Conservation (phyloP, 352 stramenopile species). For the Globisporangium recalcitrans region DNA sequence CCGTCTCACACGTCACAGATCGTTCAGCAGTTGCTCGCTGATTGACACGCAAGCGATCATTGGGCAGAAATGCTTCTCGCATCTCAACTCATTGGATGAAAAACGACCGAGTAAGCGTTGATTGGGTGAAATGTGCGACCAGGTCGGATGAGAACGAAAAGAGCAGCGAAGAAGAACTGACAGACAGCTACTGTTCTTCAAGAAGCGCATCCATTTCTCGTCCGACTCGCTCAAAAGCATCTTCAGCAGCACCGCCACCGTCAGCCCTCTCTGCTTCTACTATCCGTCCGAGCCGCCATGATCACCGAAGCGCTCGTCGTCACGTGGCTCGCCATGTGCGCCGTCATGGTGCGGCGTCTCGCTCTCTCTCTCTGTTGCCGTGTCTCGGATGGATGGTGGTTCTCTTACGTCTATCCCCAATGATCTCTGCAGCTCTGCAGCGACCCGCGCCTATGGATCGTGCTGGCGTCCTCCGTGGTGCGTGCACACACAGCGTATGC, state of each 20-base stretch:
- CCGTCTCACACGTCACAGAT: conserved; percentile 1
- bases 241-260: neutral
- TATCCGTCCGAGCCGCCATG: conserved; percentile 35
- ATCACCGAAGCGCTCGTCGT: conserved; percentile 49
- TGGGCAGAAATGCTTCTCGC: neutral
- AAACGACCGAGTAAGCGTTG: neutral
- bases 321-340: conserved; percentile 60
- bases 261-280: neutral
- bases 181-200: neutral
- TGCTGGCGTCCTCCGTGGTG: conserved; percentile 59
- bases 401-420: neutral
- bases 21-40: neutral
- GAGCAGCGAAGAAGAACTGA: conserved; percentile 9
- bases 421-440: conserved; percentile 34
- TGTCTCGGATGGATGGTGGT: conserved; percentile 7
- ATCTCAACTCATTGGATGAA: conserved; percentile 1
- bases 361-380: neutral
- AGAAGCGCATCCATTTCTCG: neutral
- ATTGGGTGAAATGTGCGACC: conserved; percentile 10
- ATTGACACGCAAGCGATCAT: conserved; percentile 1
- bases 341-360: conserved; percentile 36
- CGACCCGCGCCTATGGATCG: conserved; percentile 57
- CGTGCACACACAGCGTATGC: neutral
- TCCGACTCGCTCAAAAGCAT: neutral
- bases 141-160: neutral